phyloP scores from a whole-genome alignment of 1,284 basidiomycete genomes.

The Vanrija pseudolonga region DNA sequence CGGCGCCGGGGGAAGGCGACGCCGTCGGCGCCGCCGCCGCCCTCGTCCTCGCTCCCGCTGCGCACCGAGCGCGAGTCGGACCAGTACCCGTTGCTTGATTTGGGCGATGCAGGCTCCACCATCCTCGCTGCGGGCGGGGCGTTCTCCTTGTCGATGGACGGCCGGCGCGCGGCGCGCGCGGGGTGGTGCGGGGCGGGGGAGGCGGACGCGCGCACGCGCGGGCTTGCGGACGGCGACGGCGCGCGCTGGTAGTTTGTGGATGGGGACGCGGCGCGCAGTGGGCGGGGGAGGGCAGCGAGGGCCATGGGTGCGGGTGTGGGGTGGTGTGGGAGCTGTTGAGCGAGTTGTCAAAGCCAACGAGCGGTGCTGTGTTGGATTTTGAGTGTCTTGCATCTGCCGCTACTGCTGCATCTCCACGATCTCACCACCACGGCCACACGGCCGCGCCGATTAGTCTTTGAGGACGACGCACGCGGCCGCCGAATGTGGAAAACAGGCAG shows the following conservation, averaged over 20 bases:
- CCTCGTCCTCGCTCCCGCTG: slow-evolving; percentile 9
- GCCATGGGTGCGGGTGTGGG: slow-evolving; percentile 4
- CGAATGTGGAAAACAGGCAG: too few species aligned
- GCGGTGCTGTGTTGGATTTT: too few species aligned
- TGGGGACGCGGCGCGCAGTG: slow-evolving; percentile 3
- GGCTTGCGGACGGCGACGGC: not conserved
- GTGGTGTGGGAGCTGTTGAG: too few species aligned
- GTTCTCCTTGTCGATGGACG: slow-evolving; percentile 3
- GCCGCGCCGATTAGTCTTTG: too few species aligned
- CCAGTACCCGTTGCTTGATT: too few species aligned
- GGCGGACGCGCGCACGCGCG: slow-evolving; percentile 7
- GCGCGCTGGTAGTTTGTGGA: slow-evolving; percentile 2
- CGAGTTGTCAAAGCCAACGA: too few species aligned
- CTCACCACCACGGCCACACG: too few species aligned
- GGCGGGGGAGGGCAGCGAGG: slow-evolving; percentile 3
- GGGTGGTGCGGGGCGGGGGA: slow-evolving; percentile 7
- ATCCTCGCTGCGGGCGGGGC: slow-evolving; percentile 1
- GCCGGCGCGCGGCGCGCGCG: slow-evolving; percentile 8
- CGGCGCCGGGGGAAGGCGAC: not conserved
- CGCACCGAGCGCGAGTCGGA: not conserved
- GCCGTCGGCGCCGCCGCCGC: not conserved
- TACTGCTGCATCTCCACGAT: too few species aligned
- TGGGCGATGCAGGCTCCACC: not conserved
- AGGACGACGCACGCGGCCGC: too few species aligned
- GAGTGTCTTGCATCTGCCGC: too few species aligned